Evolutionary conservation across 2,329 filamentous ascomycete genomes (phyloP), one percentile per base, ranked within the genome.

Genomic region (Ceratocystis huliohia): DNA sequence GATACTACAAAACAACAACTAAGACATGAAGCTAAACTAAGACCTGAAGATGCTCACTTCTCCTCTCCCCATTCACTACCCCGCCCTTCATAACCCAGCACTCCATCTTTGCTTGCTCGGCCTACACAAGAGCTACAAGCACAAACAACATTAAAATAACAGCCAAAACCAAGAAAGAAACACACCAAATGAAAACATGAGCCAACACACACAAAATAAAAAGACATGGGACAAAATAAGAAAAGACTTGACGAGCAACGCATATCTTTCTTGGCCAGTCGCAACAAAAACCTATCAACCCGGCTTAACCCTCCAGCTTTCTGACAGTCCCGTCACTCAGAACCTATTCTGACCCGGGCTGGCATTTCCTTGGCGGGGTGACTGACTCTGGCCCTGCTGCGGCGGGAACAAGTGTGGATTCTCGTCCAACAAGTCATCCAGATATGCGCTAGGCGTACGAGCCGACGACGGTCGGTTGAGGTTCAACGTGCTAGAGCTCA

Each of bases 401-500:
- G 59, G 41, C 7, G 81, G 81, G 65, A 83, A 77, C 70, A 76
- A 74, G 46, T 77, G 77, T 5, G 80, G 79, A 72, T 91, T 87
- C 69, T 88, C 89, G 72, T 91, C 90, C 69, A 96, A 87, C 63
- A 97, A 76, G 74, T 96, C 91, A 68, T 97, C 92, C 48, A 97
- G 79, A 74, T 91, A 96, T 20, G 91, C 89, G 74, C 90, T 96
- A 0, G 93, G 93, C 17, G 91, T 88, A 67, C 92, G 81, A n/a
- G 50, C 64, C 20, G 53, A 61, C 8, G 15, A 84, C 80, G 2
- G 87, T 81, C 66, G 83, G 69, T 82, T 84, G 67, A 88, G 79
- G 70, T 85, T 88, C 69, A 92, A 73, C 3, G 85, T 87, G 73
- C 86, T 91, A 56, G 81, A 79, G 74, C 84, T 87, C 63, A 81